A percentile compares a stretch with the other conserved stretches of the same genome.
Evolutionary conservation across 2,329 filamentous ascomycete species (phyloP).

Genomic region (Alternaria brassicae): DNA sequence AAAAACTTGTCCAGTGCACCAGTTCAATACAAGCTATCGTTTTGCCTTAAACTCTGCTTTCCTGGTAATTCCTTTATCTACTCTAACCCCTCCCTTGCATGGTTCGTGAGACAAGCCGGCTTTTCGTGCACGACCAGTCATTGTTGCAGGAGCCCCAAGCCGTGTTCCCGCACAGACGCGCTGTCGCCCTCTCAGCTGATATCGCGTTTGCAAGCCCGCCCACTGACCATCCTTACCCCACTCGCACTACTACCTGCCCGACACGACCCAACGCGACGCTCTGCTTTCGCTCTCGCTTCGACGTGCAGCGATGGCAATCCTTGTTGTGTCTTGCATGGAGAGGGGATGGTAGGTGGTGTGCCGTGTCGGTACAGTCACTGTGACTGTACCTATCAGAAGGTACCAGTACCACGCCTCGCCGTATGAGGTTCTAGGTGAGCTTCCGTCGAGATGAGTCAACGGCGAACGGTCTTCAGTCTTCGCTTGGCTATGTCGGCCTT

Average conservation of each 20-base stretch:
- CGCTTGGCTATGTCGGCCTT: not conserved
- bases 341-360: not conserved
- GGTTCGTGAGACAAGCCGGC: constrained; percentile 4
- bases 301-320: not conserved
- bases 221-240: constrained; percentile 6
- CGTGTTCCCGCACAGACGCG: constrained; percentile 31
- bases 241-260: not conserved
- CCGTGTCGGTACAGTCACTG: not conserved
- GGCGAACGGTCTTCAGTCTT: not conserved
- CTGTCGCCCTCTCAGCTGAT: constrained; percentile 44
- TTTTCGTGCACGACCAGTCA: constrained; percentile 7
- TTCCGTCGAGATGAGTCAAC: not conserved
- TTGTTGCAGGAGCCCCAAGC: not conserved
- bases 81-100: constrained; percentile 2
- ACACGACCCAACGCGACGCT: not conserved
- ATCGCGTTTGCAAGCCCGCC: constrained; percentile 32
- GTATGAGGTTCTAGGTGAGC: not conserved
- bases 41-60: not conserved
- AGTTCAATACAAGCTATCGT: not conserved
- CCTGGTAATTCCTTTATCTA: not conserved
- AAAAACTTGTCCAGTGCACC: not conserved
- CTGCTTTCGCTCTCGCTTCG: not conserved
- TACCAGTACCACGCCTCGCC: not conserved
- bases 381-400: not conserved
- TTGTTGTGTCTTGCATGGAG: not conserved